These are phyloP conservation scores for Oryza officinalis DNA, from an alignment of 176 grass and related monocot species.

Conservation along the genomic window DNA sequence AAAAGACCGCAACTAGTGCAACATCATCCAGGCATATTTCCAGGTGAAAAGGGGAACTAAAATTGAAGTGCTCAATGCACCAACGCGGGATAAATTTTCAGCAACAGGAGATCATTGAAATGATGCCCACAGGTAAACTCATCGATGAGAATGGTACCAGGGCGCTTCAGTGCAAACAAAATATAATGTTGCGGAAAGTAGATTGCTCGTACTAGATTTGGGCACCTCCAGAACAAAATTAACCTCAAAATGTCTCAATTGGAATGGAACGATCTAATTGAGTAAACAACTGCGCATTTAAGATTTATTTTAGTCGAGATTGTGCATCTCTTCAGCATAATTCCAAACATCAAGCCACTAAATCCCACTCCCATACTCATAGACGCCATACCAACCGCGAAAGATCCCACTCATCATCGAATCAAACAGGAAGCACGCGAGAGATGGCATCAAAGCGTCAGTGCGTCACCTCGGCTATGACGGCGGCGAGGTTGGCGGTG, in stretches of 20 bases:
- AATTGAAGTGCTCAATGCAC: background rate
- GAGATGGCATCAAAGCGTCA: background rate
- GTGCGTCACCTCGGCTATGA: slow-evolving; percentile 61
- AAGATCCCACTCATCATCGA: background rate
- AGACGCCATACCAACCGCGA: background rate
- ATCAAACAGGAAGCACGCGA: background rate
- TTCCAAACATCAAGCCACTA: background rate
- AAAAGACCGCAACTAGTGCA: background rate
- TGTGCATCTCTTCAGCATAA: background rate
- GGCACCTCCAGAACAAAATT: background rate
- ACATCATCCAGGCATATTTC: background rate
- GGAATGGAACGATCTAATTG: background rate
- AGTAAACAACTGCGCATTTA: background rate
- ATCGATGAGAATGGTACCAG: background rate
- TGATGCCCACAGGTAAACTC: background rate
- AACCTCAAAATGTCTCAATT: background rate
- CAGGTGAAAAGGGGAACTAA: background rate
- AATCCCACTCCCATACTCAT: background rate
- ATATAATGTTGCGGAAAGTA: background rate
- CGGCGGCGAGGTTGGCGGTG: slow-evolving; percentile 70
- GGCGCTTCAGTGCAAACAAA: background rate
- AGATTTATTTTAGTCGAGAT: background rate
- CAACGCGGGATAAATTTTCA: background rate
- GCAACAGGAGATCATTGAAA: background rate
- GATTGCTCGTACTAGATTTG: background rate